Evolutionary conservation across 2,329 filamentous ascomycete species (phyloP).

Genomic region (Lasiodiplodia theobromae): DNA sequence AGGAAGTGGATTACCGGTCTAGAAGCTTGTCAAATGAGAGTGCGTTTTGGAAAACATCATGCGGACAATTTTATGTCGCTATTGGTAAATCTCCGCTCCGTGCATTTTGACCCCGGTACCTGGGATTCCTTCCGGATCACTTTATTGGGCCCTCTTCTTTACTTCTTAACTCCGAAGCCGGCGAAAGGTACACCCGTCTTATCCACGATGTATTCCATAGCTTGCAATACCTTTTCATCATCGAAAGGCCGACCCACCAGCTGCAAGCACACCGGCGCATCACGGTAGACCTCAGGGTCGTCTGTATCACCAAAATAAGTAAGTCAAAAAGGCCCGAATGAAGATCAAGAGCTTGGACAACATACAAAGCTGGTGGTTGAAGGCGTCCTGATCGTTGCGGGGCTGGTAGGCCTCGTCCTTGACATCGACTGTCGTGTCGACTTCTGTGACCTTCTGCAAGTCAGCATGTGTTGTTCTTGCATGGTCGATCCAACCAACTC

Average conservation of each 20-base stretch:
- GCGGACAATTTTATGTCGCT: neutral
- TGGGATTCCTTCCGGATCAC: neutral
- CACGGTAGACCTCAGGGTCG: conserved; percentile 55
- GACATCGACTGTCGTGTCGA: conserved; percentile 52
- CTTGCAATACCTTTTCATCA: conserved; percentile 61
- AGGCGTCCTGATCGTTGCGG: conserved; percentile 56
- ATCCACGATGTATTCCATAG: conserved; percentile 45
- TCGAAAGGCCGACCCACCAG: conserved; percentile 61
- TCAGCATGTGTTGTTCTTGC: conserved; percentile 19
- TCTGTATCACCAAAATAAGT: conserved; percentile 37
- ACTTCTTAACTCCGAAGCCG: conserved; percentile 25
- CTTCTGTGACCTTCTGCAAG: conserved; percentile 37
- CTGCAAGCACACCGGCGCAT: conserved; percentile 61
- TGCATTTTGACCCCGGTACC: neutral
- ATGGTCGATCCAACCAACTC: conserved; percentile 34
- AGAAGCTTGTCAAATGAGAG: neutral
- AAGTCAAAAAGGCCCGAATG: neutral
- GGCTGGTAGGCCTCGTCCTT: conserved; percentile 46
- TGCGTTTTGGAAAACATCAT: neutral
- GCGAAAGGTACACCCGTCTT: conserved; percentile 40
- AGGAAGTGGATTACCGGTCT: neutral
- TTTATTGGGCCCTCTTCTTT: neutral
- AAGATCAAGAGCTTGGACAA: conserved; percentile 16
- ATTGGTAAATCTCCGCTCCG: neutral
- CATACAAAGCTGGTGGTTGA: conserved; percentile 57